Evolutionary conservation across 331 rosid species (phyloP).

Genomic region (Cydonia oblonga): DNA sequence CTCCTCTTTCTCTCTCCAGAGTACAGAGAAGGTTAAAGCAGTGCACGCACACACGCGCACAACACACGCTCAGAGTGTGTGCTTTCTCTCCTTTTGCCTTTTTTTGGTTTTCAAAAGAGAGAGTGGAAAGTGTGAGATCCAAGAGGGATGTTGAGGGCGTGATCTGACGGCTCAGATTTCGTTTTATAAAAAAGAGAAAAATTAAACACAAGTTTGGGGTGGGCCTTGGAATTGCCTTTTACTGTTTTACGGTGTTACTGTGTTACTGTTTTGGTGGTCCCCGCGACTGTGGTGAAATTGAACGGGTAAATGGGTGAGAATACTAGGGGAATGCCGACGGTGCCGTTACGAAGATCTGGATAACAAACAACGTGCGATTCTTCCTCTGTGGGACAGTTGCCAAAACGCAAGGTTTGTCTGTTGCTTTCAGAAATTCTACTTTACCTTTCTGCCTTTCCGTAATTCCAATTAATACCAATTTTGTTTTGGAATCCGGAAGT

Average conservation of each 20-base stretch:
- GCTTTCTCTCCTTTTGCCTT: neutral
- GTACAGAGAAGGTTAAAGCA: neutral
- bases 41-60: slow-evolving; percentile 2
- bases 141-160: slow-evolving; percentile 19
- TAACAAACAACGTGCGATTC: neutral
- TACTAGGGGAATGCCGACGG: neutral
- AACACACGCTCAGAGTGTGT: neutral
- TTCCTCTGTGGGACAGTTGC: neutral
- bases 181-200: neutral
- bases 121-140: slow-evolving; percentile 25
- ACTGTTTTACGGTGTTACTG: neutral
- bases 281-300: neutral
- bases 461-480: too few species aligned
- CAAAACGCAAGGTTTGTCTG: neutral
- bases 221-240: neutral
- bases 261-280: neutral
- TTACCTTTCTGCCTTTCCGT: neutral
- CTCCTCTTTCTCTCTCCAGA: neutral
- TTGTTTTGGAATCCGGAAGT: too few species aligned
- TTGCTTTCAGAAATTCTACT: neutral
- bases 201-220: neutral
- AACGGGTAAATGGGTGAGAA: neutral
- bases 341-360: slow-evolving; percentile 13
- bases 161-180: slow-evolving; percentile 25
- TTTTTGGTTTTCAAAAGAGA: slow-evolving; percentile 11